phyloP scores from a whole-genome alignment of 148 eudicot species.

The Polygonum aviculare region DNA sequence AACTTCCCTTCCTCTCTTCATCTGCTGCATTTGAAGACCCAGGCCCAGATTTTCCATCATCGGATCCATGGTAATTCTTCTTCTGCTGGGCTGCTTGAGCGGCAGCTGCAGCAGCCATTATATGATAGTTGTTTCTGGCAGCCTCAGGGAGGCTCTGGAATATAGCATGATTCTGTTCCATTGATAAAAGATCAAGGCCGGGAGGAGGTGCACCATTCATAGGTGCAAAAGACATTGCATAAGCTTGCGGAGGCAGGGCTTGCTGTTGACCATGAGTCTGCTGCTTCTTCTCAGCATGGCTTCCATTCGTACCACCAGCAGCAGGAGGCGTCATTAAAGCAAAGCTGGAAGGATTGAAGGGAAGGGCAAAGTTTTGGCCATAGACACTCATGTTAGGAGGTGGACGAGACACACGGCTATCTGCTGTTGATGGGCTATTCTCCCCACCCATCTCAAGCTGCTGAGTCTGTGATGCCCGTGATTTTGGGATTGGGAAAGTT shows the following conservation, averaged over 20 bases:
- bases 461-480: constrained; percentile 29
- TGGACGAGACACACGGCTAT: constrained; percentile 56
- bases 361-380: constrained; percentile 63
- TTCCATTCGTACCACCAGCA: constrained; percentile 20
- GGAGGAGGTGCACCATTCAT: constrained; percentile 43
- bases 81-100: constrained; percentile 53
- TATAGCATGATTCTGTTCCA: constrained; percentile 55
- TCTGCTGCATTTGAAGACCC: constrained; percentile 47
- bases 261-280: constrained; percentile 51
- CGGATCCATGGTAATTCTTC: constrained; percentile 46
- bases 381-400: constrained; percentile 40
- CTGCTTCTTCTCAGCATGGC: constrained; percentile 62
- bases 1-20: constrained; percentile 52
- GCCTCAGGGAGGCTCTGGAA: constrained; percentile 64
- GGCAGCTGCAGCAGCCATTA: constrained; percentile 50
- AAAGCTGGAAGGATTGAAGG: constrained; percentile 64
- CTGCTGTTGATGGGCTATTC: constrained; percentile 76
- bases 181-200: constrained; percentile 57
- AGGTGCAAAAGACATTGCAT: constrained; percentile 79
- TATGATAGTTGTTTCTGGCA: constrained; percentile 42
- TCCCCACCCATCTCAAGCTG: constrained; percentile 54
- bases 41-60: constrained; percentile 48
- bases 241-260: constrained; percentile 40
- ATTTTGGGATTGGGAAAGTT: constrained; percentile 41
- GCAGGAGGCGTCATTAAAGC: constrained; percentile 52